Percentiles rank a stretch among this genome's conserved stretches.
Evolutionary conservation across 2,329 filamentous ascomycete genomes (phyloP).

Genomic region (Colletotrichum zoysiae): DNA sequence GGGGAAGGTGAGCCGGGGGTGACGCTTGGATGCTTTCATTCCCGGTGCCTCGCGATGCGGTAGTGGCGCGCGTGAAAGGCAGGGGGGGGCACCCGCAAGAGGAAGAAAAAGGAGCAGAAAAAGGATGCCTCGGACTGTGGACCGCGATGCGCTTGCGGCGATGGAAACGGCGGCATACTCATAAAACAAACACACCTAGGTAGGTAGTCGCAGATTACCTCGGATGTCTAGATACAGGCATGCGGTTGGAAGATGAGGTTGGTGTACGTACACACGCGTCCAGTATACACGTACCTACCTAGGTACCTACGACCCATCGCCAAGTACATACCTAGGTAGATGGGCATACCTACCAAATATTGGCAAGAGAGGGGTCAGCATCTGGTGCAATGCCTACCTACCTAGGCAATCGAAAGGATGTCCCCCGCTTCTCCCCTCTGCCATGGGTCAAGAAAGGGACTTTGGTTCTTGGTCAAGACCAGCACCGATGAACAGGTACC

Average conservation of each 20-base stretch:
- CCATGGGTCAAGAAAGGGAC: neutral
- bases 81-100: neutral
- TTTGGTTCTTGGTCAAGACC: neutral
- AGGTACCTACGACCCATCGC: too few relatives aligned
- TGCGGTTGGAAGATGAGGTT: neutral
- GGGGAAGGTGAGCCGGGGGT: neutral
- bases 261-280: neutral
- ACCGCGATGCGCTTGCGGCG: neutral
- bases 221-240: too few relatives aligned
- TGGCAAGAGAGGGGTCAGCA: neutral
- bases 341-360: too few relatives aligned
- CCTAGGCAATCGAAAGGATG: neutral
- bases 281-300: too few relatives aligned
- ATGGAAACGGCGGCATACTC: neutral
- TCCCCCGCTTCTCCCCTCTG: neutral
- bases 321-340: too few relatives aligned
- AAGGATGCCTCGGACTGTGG: neutral
- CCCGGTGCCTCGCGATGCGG: neutral
- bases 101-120: neutral
- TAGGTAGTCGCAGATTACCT: neutral
- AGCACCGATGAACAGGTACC: neutral
- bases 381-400: neutral
- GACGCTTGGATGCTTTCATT: constrained; percentile 4
- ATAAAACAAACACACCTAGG: neutral
- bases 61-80: neutral